Percentiles rank a stretch among this genome's conserved stretches.
These are phyloP conservation scores for Dryadomyces quercivorus DNA, from an alignment of 2,329 filamentous ascomycete genomes.

Conservation along the genomic window DNA sequence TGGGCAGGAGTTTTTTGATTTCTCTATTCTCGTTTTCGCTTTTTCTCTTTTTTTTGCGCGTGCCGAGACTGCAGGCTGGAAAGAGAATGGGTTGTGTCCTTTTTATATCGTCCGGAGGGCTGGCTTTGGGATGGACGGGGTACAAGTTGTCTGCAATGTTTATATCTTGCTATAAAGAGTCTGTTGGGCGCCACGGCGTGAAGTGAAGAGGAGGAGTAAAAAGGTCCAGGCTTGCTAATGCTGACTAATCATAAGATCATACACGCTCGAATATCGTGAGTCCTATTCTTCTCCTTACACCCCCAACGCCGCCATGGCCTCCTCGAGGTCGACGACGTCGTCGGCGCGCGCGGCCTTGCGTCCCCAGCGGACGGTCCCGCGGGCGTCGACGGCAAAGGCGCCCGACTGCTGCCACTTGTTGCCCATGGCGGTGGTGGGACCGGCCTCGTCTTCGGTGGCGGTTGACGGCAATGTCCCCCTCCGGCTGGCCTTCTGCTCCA, in stretches of 20 bases:
- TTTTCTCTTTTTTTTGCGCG: background rate
- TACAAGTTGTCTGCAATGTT: background rate
- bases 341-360: conserved; percentile 34
- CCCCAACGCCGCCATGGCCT: conserved; percentile 23
- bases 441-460: conserved; percentile 17
- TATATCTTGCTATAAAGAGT: background rate
- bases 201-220: background rate
- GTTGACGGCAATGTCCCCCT: conserved; percentile 25
- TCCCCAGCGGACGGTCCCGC: conserved; percentile 37
- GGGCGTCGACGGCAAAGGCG: conserved; percentile 36
- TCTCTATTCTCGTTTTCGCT: no score
- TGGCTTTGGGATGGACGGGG: background rate
- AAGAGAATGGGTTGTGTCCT: background rate
- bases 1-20: conserved; percentile 3
- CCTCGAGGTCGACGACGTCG: conserved; percentile 42
- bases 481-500: conserved; percentile 23
- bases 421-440: conserved; percentile 32
- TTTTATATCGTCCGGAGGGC: background rate
- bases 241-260: no score
- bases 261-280: no score
- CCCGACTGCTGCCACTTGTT: conserved; percentile 46
- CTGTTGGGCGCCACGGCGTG: background rate
- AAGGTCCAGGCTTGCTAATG: background rate
- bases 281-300: conserved; percentile 10
- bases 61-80: background rate